Evolutionary conservation across 768 basidiomycete species (phyloP).

Genomic region (Gyrodon lividus): DNA sequence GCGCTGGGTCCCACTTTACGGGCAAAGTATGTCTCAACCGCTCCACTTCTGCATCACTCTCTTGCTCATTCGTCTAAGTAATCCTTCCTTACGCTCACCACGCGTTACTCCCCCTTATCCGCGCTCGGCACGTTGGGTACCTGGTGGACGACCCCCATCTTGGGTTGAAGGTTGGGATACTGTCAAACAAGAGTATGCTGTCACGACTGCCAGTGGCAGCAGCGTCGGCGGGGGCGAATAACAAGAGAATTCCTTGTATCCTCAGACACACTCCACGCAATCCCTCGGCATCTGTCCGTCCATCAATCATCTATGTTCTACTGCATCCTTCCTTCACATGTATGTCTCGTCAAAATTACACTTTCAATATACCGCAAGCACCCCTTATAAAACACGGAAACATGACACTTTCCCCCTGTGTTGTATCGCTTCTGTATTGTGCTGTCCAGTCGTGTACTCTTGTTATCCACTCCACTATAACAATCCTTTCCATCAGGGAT

Average conservation of each 20-base stretch:
- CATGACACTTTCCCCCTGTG: neutral
- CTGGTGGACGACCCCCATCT: slow-evolving; percentile 32
- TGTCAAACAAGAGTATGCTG: slow-evolving; percentile 42
- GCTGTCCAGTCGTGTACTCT: no score
- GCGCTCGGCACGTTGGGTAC: slow-evolving; percentile 26
- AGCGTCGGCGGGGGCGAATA: slow-evolving; percentile 25
- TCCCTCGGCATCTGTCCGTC: neutral
- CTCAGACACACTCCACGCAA: neutral
- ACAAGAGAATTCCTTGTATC: neutral
- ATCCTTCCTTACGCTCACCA: slow-evolving; percentile 23
- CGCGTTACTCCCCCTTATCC: slow-evolving; percentile 6
- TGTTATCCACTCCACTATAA: neutral
- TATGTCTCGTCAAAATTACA: neutral
- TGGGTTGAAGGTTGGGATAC: slow-evolving; percentile 45
- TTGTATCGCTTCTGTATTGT: neutral
- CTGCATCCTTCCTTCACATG: neutral
- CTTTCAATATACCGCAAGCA: neutral
- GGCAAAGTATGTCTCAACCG: slow-evolving; percentile 42
- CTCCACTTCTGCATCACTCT: neutral
- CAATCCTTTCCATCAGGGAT: neutral
- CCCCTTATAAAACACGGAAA: neutral
- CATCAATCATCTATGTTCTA: neutral
- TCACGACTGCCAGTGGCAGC: slow-evolving; percentile 40
- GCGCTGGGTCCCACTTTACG: slow-evolving; percentile 63
- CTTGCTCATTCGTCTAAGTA: slow-evolving; percentile 19